phyloP scores from a whole-genome alignment of 192 early-diverging fungal genomes.

The Geranomyces variabilis region DNA sequence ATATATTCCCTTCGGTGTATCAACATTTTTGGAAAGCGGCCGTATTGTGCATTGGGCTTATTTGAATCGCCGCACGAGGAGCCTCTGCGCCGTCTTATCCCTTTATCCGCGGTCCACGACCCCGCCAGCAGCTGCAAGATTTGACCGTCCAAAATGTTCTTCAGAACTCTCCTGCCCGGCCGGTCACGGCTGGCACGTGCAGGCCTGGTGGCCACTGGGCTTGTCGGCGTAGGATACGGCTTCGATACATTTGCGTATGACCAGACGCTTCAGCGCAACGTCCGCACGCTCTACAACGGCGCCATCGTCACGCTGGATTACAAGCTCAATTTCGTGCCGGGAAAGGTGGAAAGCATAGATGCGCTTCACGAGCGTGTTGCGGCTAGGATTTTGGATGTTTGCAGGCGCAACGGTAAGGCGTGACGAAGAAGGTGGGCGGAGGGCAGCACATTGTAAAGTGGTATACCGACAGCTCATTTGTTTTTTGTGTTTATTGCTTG shows the following conservation, averaged over 20 bases:
- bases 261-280: conserved; percentile 37
- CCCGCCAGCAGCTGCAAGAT: too few relatives aligned
- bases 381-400: conserved; percentile 72
- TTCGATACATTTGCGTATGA: conserved; percentile 33
- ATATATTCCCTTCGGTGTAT: too few relatives aligned
- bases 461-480: not conserved
- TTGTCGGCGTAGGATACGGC: too few relatives aligned
- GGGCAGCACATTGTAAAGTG: not conserved
- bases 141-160: too few relatives aligned
- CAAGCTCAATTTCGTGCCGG: conserved; percentile 81
- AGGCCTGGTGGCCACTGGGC: too few relatives aligned
- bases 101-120: too few relatives aligned
- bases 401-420: conserved; percentile 69
- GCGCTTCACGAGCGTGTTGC: conserved; percentile 75
- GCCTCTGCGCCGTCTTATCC: too few relatives aligned
- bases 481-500: not conserved
- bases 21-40: too few relatives aligned
- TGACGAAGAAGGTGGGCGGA: conserved; percentile 6
- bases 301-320: conserved; percentile 53
- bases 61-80: too few relatives aligned
- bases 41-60: too few relatives aligned
- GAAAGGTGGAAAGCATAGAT: conserved; percentile 61
- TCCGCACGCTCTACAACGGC: conserved; percentile 38
- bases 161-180: too few relatives aligned
- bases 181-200: too few relatives aligned